These are phyloP conservation scores for Microbotryum violaceum DNA, from an alignment of 1,284 basidiomycete genomes.

Conservation along the genomic window DNA sequence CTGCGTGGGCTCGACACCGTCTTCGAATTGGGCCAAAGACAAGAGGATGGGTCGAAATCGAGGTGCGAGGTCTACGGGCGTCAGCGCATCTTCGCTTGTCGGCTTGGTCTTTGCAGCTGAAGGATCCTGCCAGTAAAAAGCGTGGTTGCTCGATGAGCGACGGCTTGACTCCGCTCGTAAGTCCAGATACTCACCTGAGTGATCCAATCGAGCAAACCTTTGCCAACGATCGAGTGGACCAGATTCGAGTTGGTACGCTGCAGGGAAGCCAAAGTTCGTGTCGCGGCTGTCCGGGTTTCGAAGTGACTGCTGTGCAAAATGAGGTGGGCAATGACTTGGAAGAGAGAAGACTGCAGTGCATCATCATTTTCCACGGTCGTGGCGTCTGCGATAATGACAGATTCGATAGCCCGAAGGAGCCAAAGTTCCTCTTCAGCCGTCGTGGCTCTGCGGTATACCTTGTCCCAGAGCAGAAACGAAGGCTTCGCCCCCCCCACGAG, in stretches of 20 bases:
- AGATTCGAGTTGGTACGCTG: conserved; percentile 43
- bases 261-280: conserved; percentile 43
- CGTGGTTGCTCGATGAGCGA: too few species aligned
- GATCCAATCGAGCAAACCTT: conserved; percentile 42
- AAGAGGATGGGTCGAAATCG: conserved; percentile 23
- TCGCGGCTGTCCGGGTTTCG: conserved; percentile 50
- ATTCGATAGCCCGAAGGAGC: conserved; percentile 63
- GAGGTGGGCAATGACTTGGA: conserved; percentile 60
- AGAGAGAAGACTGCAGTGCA: conserved; percentile 53
- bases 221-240: conserved; percentile 51
- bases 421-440: conserved; percentile 63
- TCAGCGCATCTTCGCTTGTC: conserved; percentile 9
- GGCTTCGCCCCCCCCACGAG: conserved; percentile 54
- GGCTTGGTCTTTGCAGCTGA: background rate
- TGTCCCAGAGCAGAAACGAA: conserved; percentile 77
- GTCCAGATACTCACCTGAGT: conserved; percentile 1
- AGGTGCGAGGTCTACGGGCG: conserved; percentile 16
- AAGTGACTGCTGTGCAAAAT: conserved; percentile 53
- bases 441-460: conserved; percentile 65
- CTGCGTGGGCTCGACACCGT: background rate
- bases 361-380: conserved; percentile 54
- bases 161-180: too few species aligned
- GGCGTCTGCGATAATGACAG: conserved; percentile 50
- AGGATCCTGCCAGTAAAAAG: background rate
- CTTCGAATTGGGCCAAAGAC: conserved; percentile 16